Conservation (phyloP, 2,329 filamentous ascomycete species). For the Iodosphaeria phyllophila region DNA sequence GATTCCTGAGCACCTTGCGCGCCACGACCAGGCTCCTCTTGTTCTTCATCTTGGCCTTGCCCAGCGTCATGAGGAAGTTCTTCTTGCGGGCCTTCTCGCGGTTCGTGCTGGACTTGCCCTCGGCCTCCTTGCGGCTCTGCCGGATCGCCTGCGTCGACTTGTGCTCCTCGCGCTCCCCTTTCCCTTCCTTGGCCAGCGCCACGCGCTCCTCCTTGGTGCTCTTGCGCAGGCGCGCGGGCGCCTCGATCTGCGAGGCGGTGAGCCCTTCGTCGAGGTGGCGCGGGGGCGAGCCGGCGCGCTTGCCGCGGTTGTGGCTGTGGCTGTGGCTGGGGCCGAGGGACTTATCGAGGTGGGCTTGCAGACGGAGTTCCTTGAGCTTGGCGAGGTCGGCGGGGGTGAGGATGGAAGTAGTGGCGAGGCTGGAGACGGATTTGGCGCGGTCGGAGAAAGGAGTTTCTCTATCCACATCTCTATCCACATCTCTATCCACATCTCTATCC, state of each 20-base stretch:
- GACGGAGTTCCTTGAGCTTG: constrained; percentile 76
- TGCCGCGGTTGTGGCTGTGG: constrained; percentile 26
- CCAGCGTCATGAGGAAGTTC: constrained; percentile 97
- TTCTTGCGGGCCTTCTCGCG: constrained; percentile 93
- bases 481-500: no score
- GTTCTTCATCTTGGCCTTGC: constrained; percentile 88
- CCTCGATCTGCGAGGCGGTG: constrained; percentile 82
- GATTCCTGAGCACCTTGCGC: constrained; percentile 59
- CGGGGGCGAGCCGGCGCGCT: constrained; percentile 25
- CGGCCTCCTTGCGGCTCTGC: constrained; percentile 69
- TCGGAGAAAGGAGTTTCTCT: no score
- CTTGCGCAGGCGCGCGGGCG: constrained; percentile 65
- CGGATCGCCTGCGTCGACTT: constrained; percentile 70
- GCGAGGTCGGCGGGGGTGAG: constrained; percentile 91
- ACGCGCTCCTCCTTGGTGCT: constrained; percentile 78
- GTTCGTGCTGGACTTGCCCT: constrained; percentile 94
- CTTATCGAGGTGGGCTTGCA: constrained; percentile 53
- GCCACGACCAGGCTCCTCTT: constrained; percentile 86
- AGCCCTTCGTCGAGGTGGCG: constrained; percentile 75
- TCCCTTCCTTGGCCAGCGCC: constrained; percentile 65
- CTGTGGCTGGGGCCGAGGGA: no score
- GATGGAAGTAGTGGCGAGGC: constrained; percentile 80
- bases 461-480: no score
- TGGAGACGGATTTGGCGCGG: constrained; percentile 48
- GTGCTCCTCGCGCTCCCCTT: constrained; percentile 60